Percentiles rank a stretch among this genome's conserved stretches.
phyloP scores from a whole-genome alignment of 345 rosid species.

The Turnera subulata region DNA sequence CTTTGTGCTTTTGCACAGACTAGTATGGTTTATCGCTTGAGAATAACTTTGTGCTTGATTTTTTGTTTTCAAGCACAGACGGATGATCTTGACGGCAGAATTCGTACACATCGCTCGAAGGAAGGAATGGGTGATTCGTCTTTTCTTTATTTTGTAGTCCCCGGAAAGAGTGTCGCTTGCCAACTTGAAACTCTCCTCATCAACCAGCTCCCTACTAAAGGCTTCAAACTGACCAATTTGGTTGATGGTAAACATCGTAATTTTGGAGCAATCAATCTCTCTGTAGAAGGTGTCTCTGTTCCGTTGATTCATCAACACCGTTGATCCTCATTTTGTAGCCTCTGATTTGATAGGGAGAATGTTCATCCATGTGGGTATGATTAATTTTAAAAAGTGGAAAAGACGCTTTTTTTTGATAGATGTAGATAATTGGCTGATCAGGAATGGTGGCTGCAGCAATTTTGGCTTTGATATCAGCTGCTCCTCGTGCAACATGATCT shows the following conservation, averaged over 20 bases:
- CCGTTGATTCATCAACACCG: constrained; percentile 7
- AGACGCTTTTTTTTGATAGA: no score
- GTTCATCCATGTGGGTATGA: no score
- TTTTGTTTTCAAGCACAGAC: no score
- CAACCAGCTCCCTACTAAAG: constrained; percentile 66
- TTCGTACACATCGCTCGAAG: constrained; percentile 61
- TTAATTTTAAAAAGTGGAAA: no score
- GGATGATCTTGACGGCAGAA: constrained; percentile 87
- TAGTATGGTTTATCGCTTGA: background rate
- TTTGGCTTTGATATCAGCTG: constrained; percentile 44
- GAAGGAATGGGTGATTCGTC: constrained; percentile 66
- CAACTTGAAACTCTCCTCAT: constrained; percentile 90
- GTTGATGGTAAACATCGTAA: constrained; percentile 95
- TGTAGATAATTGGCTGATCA: no score
- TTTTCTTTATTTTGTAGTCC: constrained; percentile 68
- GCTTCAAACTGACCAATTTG: constrained; percentile 58
- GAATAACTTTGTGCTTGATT: no score
- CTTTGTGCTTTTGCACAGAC: no score
- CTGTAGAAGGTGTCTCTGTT: constrained; percentile 35
- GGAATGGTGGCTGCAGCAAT: constrained; percentile 48
- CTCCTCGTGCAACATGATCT: no score
- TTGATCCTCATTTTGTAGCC: constrained; percentile 15
- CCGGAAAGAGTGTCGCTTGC: constrained; percentile 92
- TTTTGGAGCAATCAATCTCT: constrained; percentile 51
- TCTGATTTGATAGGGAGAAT: constrained; percentile 5